Evolutionary conservation across 2,329 filamentous ascomycete genomes (phyloP), one percentile per base, ranked within the genome.

Genomic region (Fusarium sp.): DNA sequence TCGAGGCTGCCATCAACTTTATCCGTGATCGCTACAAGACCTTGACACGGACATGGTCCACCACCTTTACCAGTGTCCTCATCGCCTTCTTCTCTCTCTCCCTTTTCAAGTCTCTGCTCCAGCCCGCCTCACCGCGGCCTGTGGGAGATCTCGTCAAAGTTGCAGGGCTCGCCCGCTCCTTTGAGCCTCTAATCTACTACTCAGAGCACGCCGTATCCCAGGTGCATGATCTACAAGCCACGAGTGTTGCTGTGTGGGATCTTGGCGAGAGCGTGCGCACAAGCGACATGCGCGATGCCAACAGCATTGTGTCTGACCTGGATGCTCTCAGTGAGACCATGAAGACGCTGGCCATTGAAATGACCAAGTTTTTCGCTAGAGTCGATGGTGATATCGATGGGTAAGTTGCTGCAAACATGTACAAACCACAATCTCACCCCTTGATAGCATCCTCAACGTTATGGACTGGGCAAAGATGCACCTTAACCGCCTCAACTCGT

Each of bases 391-490:
- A 98, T 79, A 93, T 98, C 77, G 96, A 98, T 81, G 93, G 89
- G 90, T 92, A 85, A 77, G 86, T 83, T 22, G 8, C 20, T 20
- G 18, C 29, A 43, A 29, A 16, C 18, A 52, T 61, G 7, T n/a
- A 22, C n/a, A 11, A 20, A 11, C 22, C 35, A 64, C 6, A 52
- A 22, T 74, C 73, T 77, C 63, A 74, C 62, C 59, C 22, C 52
- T 20, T 18, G 41, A 45, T 78, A 92, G 93, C 69, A 97, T 98
- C 76, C 88, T 98, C 39, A 93, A 97, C 70, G 95, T 97, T 61
- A 98, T 98, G 95, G 95, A 98, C 81, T 98, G 96, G 96, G 94
- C 95, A 16, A 93, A 93, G 80, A 92, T 95, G 74, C 95, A 98
- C 82, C 90, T 98, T 16, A 88, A 91, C 69, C 91, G 92, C 54